Percentiles rank a stretch among this genome's conserved stretches.
Conservation (phyloP, 768 basidiomycete genomes). For the Suillus tomentosus region DNA sequence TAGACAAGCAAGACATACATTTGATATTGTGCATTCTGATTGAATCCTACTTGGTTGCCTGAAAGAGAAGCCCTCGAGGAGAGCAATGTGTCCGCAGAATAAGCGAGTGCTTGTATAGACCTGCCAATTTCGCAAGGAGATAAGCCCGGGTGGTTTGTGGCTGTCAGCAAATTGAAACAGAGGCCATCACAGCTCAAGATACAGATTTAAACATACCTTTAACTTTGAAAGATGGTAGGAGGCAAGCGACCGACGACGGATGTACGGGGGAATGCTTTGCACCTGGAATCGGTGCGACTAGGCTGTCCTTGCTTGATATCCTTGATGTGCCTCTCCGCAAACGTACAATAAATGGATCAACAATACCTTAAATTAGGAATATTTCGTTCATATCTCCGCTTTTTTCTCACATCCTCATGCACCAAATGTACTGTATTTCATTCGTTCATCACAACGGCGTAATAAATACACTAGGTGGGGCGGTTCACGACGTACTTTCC, state of each 20-base stretch:
- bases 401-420: conserved; percentile 25
- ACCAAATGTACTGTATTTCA: conserved; percentile 2
- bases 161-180: conserved; percentile 8
- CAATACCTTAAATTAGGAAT: conserved; percentile 14
- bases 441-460: conserved; percentile 6
- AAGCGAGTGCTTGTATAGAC: conserved; percentile 20
- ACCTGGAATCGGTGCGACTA: conserved; percentile 14
- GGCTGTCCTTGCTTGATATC: conserved; percentile 31
- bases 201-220: background rate
- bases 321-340: conserved; percentile 24
- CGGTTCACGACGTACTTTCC: background rate
- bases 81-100: conserved; percentile 13
- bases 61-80: conserved; percentile 9
- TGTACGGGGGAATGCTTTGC: conserved; percentile 11
- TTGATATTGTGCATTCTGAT: conserved; percentile 84
- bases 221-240: background rate
- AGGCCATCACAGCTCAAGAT: background rate
- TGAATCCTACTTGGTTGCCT: conserved; percentile 11
- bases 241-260: conserved; percentile 6
- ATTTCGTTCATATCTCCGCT: conserved; percentile 16
- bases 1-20: conserved; percentile 52
- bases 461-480: background rate
- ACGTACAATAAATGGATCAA: conserved; percentile 13
- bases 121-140: conserved; percentile 18
- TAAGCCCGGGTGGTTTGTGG: background rate